These are phyloP conservation scores for Xylaria sp. DNA, from an alignment of 2,329 filamentous ascomycete species.

Conservation along the genomic window DNA sequence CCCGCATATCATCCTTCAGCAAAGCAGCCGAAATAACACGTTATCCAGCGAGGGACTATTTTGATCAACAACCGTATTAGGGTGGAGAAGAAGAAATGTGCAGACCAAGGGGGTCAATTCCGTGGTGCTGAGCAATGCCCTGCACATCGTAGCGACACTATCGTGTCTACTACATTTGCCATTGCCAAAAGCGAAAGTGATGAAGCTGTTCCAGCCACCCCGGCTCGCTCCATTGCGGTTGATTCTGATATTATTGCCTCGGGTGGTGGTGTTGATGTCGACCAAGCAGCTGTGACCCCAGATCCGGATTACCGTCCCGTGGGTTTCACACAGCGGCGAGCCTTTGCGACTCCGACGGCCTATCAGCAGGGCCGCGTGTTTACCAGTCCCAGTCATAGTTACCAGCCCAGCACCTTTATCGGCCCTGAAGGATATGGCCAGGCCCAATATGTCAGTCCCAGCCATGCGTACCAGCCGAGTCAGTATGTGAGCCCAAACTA, in stretches of 20 bases:
- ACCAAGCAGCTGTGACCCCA: constrained; percentile 20
- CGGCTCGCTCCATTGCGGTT: constrained; percentile 22
- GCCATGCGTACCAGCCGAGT: constrained; percentile 20
- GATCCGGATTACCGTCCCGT: constrained; percentile 18
- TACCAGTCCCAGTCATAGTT: constrained; percentile 20
- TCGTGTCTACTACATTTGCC: constrained; percentile 11
- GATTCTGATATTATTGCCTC: constrained; percentile 8
- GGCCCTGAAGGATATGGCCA: constrained; percentile 19
- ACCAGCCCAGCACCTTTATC: constrained; percentile 16
- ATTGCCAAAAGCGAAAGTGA: not conserved
- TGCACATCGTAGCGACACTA: constrained; percentile 14
- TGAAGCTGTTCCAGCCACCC: constrained; percentile 21
- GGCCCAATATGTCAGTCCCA: constrained; percentile 25
- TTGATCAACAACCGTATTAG: constrained; percentile 50
- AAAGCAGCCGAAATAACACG: constrained; percentile 27
- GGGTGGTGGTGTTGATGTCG: constrained; percentile 2
- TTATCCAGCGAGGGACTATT: constrained; percentile 47
- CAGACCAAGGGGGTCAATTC: constrained; percentile 23
- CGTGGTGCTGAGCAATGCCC: constrained; percentile 21
- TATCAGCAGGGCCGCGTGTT: constrained; percentile 23
- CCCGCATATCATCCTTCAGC: not conserved
- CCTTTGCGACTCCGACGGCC: constrained; percentile 13
- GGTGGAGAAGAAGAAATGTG: constrained; percentile 51
- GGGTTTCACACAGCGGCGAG: constrained; percentile 8
- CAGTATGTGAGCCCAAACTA: constrained; percentile 34